Base-by-base conservation (phyloP, 345 rosid genomes). In the Streptanthus diversifolius region DNA sequence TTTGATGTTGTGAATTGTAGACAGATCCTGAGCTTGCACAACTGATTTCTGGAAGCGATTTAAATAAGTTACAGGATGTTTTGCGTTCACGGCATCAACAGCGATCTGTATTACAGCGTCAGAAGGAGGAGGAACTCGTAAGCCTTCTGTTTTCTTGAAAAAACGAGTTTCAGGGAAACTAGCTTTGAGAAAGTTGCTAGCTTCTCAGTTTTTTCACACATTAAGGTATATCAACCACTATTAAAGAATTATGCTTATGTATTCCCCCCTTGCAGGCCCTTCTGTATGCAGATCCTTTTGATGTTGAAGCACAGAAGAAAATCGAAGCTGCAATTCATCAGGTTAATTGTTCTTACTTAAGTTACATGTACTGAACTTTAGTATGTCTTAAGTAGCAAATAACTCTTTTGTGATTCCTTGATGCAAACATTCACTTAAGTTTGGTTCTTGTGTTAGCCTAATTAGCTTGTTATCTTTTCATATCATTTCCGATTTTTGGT, bases 301-400 rank as follows among this genome's bases (percentile, higher is more conserved):
- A 91, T 64, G 90, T 90, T 66, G 99, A 95, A 77, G 92, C 98
- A 59, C 99, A 95, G 71, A 91, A 73, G 87, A 95, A 91, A 85
- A 91, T 95, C 25, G 99, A 95, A 88, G 99, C 93, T 75, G 90
- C 97, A 74, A 95, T 95, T 78, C 91, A 85, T 6, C 99, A 95
- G 95, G 99, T 91, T 61, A 61, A 77, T 75, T 52, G 10, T 71
- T 63, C 52, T 62, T 69, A 44, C 68, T 37, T 9, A 14, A 25
- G 63, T 52, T 58, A 5, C 27, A 44, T 63, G 58, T 44, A 48
- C n/a, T 18, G 14, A 15, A 61, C 13, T 60, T 7, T 52, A 51
- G 49, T 59, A 49, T 67, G 18, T 7, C 67, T 58, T 40, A 27
- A 59, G 63, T 41, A 2, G 33, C 48, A 30, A 37, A 41, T 27